phyloP scores from a whole-genome alignment of 2,329 filamentous ascomycete species.

The Amesomyces nigricolor region DNA sequence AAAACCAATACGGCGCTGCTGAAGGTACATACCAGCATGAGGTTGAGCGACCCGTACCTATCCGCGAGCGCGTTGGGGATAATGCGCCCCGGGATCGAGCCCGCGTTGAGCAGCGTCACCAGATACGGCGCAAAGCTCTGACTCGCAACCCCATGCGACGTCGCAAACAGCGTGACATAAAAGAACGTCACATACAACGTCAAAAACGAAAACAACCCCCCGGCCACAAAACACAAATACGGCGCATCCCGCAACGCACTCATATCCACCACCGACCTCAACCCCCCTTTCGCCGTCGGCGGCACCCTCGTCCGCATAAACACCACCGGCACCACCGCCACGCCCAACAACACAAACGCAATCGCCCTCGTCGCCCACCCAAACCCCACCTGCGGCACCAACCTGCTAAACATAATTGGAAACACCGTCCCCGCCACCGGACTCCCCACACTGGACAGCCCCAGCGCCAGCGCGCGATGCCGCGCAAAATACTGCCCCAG shows the following conservation, averaged over 20 bases:
- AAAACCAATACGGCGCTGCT: conserved; percentile 35
- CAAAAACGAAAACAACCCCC: conserved; percentile 35
- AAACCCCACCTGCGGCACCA: conserved; percentile 27
- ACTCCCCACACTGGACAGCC: conserved; percentile 32
- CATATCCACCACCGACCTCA: conserved; percentile 34
- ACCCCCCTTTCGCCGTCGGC: conserved; percentile 25
- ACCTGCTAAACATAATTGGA: conserved; percentile 27
- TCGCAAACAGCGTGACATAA: conserved; percentile 37
- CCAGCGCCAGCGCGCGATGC: conserved; percentile 30
- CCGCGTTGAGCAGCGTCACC: conserved; percentile 38
- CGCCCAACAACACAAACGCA: conserved; percentile 29
- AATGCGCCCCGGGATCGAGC: conserved; percentile 36
- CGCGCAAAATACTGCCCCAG: conserved; percentile 4
- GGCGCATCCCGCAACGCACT: conserved; percentile 35
- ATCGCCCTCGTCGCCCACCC: conserved; percentile 25
- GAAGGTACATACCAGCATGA: conserved; percentile 32
- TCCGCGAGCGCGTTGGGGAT: conserved; percentile 36
- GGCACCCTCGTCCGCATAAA: conserved; percentile 33
- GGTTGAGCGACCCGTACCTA: conserved; percentile 35
- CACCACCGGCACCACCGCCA: conserved; percentile 24
- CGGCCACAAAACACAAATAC: conserved; percentile 33
- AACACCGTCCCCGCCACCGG: conserved; percentile 33
- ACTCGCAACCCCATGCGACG: conserved; percentile 34
- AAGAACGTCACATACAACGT: conserved; percentile 36
- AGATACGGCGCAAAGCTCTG: conserved; percentile 36